These are phyloP conservation scores for Breynia disticha DNA, from an alignment of 441 rosid species.

Conservation along the genomic window DNA sequence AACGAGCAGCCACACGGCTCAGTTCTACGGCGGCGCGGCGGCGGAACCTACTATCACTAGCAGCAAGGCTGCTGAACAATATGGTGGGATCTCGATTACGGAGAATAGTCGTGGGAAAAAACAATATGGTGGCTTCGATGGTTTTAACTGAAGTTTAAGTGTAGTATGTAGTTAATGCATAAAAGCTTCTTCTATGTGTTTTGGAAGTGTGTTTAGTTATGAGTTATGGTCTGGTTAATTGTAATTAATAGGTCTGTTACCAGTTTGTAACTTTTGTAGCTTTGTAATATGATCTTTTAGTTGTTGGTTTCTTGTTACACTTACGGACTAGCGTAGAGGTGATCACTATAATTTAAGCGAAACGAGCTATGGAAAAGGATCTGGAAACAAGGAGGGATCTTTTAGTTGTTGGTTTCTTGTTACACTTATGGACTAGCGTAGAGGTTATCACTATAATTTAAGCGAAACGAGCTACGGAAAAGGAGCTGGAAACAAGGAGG, in stretches of 20 bases:
- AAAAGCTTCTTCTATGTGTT: no score
- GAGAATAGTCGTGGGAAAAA: conserved; percentile 1
- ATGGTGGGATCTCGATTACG: conserved; percentile 4
- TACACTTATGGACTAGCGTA: background rate
- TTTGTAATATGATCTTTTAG: background rate
- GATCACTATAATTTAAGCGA: no score
- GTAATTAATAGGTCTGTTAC: background rate
- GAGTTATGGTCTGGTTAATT: background rate
- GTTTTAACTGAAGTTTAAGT: no score
- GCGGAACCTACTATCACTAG: background rate
- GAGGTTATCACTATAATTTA: no score
- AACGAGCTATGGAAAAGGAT: no score
- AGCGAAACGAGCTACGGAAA: no score
- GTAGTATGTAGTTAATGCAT: no score
- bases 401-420: background rate
- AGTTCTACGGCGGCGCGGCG: background rate
- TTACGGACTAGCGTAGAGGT: background rate
- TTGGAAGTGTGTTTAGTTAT: no score
- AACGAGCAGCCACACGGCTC: conserved; percentile 6
- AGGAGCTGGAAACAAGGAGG: no score
- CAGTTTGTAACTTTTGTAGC: background rate
- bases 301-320: background rate
- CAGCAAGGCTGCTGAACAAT: conserved; percentile 8
- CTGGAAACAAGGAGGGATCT: no score
- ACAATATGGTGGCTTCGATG: background rate